Conservation (phyloP, 108 stramenopile species). For the Skeletonema menzelii region DNA sequence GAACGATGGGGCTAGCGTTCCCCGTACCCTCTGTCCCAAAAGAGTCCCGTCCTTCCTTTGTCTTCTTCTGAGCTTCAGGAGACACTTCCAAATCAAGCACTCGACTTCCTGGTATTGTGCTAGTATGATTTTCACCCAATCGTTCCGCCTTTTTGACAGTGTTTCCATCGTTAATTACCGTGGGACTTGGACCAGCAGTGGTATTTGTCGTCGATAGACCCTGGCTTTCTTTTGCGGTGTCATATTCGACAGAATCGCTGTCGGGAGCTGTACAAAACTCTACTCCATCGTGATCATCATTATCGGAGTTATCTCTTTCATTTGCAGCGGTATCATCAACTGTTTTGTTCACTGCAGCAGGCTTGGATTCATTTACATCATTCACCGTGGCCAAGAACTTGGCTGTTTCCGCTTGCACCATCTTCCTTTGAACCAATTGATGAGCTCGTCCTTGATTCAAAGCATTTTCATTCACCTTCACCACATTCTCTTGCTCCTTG, state of each 20-base stretch:
- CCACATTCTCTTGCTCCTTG: conserved; percentile 36
- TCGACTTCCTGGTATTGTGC: not conserved
- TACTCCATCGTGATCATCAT: conserved; percentile 12
- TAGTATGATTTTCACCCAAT: not conserved
- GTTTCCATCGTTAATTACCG: conserved; percentile 28
- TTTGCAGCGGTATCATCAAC: not conserved
- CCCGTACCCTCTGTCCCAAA: conserved; percentile 10
- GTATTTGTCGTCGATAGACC: not conserved
- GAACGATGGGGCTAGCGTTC: conserved; percentile 14
- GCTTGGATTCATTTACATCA: not conserved
- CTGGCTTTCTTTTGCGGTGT: conserved; percentile 22
- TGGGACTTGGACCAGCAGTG: conserved; percentile 6
- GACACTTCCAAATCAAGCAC: not conserved
- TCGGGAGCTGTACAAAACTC: conserved; percentile 26
- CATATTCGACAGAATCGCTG: conserved; percentile 9
- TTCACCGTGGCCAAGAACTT: conserved; percentile 3
- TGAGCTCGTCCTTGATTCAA: conserved; percentile 30
- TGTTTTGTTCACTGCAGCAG: not conserved
- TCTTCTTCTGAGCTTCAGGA: not conserved
- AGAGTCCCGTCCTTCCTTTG: conserved; percentile 4
- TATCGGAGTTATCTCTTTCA: not conserved
- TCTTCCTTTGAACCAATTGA: conserved; percentile 6
- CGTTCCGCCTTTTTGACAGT: conserved; percentile 24
- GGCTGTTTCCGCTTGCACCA: conserved; percentile 17
- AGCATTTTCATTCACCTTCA: conserved; percentile 31